Evolutionary conservation across 2,329 filamentous ascomycete genomes (phyloP), one percentile per base, ranked within the genome.

Genomic region (Ciborinia camelliae): DNA sequence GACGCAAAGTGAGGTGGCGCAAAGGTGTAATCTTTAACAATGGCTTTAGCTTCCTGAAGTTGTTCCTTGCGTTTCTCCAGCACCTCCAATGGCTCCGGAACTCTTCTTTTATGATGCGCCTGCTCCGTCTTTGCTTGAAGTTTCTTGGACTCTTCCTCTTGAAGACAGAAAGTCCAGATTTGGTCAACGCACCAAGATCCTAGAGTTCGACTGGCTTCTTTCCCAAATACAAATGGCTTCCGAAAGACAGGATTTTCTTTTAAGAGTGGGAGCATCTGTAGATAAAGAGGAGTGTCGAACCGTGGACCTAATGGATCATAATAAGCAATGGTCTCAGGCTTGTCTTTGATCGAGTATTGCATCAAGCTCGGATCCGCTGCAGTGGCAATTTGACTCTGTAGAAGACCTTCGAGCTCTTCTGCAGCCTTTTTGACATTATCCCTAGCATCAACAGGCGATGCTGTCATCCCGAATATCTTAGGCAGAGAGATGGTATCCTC

Each of bases 401-500:
- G 80, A 45, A 96, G 80, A 1, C 77, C 81, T 74, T 98, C 94
- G 0, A 99, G 83, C 62, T 90, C 86, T 66, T 79, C 79, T 0
- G 91, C 90, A 45, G 90, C 91, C 66, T 85, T 80, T 20, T 81
- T 80, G 35, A 96, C 83, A 69, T 97, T 87, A 0, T 84, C 84
- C 72, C 91, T 90, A 0, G 91, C 87, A 77, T 98, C 93, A 3
- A 97, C 89, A 0, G 95, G 95, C 0, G 95, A 98, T 9, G 95
- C 95, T 1, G 95, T 99, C 94, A 98, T 97, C 32, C 94, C 94
- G 69, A 99, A 90, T 26, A 99, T 87, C 45, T 88, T 89, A 4
- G 95, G 95, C 5, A 86, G 82, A 55, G 77, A 78, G 0, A 73
- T 71, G 0, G 75, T 68, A 0, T 81, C 77, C 1, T 75, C 70